Base-by-base conservation (phyloP, 2,329 filamentous ascomycete species). In the Microsporum ferrugineum region DNA sequence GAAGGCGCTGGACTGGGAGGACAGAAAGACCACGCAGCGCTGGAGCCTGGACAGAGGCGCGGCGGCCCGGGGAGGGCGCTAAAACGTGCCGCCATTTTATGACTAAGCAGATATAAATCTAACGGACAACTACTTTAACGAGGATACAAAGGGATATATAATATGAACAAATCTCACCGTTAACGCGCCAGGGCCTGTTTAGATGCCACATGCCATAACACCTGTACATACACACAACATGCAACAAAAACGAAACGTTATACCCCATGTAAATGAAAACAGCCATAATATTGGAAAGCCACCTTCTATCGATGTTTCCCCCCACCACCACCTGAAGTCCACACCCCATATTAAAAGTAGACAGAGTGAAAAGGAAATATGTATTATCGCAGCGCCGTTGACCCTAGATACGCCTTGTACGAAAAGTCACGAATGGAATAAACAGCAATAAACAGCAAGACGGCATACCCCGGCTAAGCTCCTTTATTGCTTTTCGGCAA, bases 1-100 rank as follows among this genome's bases (percentile, higher is more conserved):
- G 62, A 65, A 64, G 17, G 47, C 61, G 51, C 56, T 60, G 57
- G 64, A 65, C 17, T 8, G 43, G 34, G 14, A 36, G 7, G 56
- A 58, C 39, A 41, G 43, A 58, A 23, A 41, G 56, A 58, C 36
- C 56, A 58, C 56, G 56, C 56, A 58, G 56, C 56, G 38, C 56
- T 58, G 56, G 29, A 58, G 56, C 56, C 56, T 58, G 31, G 51
- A n/a, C 6, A 29, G 27, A 51, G 45, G 10, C 31, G 10, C 2
- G 4, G 14, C 47, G 10, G 7, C 31, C n/a, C 12, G 51, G 51
- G 49, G 51, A 55, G 51, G 51, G 51, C 51, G 51, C 12, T 55
- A 55, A 55, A 55, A 7, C 33, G 51, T 31, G 12, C 12, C 2
- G 29, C 7, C 8, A 5, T 12, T 7, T 1, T 1, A n/a, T 55